phyloP scores from a whole-genome alignment of 2,329 filamentous ascomycete genomes.

The Neurospora crassa region DNA sequence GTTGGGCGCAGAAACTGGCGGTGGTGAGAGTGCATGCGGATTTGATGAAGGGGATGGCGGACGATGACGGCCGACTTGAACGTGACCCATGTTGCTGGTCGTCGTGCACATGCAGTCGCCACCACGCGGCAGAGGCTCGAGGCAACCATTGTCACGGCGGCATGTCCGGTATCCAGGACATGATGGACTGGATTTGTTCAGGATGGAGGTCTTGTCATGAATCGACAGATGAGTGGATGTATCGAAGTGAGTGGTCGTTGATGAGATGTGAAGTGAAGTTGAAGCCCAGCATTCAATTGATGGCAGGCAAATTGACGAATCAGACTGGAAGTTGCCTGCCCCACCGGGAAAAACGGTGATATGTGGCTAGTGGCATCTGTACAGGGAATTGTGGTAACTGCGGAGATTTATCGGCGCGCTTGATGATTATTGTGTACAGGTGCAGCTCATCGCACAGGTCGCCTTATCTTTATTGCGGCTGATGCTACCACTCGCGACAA shows the following conservation, averaged over 20 bases:
- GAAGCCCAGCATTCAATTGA: background rate
- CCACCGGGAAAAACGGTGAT: background rate
- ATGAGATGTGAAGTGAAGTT: background rate
- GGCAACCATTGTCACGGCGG: background rate
- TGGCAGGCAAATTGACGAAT: background rate
- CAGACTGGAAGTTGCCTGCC: background rate
- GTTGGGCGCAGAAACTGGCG: background rate
- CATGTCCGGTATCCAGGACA: background rate
- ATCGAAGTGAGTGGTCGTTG: background rate
- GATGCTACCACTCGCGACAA: background rate
- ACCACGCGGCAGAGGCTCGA: background rate
- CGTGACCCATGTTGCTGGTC: background rate
- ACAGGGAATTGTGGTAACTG: background rate
- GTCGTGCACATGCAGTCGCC: background rate
- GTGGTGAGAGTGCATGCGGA: background rate
- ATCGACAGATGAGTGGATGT: background rate
- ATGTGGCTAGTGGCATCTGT: background rate
- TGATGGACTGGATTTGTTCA: background rate
- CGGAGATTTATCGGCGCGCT: background rate
- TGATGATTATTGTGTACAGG: accelerated
- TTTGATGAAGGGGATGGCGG: background rate
- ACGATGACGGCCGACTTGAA: background rate
- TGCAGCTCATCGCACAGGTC: background rate
- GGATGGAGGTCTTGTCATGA: background rate
- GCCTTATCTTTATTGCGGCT: background rate